Evolutionary conservation across 345 rosid species (phyloP).

Genomic region (Euclidium syriacum): DNA sequence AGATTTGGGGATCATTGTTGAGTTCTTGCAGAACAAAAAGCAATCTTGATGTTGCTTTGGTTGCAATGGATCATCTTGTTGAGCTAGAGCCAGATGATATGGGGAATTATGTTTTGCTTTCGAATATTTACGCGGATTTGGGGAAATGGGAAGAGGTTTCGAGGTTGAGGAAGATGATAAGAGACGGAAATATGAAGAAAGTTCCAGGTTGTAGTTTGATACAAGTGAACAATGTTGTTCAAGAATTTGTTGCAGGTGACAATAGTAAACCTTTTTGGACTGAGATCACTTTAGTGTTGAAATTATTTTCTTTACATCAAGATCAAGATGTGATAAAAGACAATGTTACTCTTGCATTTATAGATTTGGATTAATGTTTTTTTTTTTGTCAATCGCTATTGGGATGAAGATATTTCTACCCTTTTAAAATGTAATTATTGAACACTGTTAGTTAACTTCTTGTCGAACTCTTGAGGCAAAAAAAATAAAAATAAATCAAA

Average conservation of each 20-base stretch:
- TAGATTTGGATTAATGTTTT: background rate
- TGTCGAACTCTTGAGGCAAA: too few species aligned
- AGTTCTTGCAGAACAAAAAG: constrained; percentile 40
- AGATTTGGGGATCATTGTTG: constrained; percentile 53
- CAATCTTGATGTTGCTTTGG: constrained; percentile 36
- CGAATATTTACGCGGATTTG: constrained; percentile 52
- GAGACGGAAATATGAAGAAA: constrained; percentile 43
- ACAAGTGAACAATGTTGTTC: constrained; percentile 46
- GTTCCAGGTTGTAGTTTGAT: constrained; percentile 54
- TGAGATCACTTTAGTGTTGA: constrained; percentile 35
- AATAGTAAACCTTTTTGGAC: constrained; percentile 40
- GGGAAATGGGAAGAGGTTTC: constrained; percentile 51
- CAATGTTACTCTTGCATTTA: background rate
- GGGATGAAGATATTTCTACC: too few species aligned
- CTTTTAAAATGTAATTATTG: too few species aligned
- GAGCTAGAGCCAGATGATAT: constrained; percentile 53
- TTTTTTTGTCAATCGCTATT: too few species aligned
- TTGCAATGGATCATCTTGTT: constrained; percentile 44
- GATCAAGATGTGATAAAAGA: background rate
- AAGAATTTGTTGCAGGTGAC: constrained; percentile 52
- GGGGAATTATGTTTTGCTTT: constrained; percentile 52
- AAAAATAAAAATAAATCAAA: too few species aligned
- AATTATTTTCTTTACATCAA: constrained; percentile 32
- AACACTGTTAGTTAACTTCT: too few species aligned
- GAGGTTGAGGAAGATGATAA: constrained; percentile 37